Conservation (phyloP, 257 asterid species). For the Paulownia fortunei region DNA sequence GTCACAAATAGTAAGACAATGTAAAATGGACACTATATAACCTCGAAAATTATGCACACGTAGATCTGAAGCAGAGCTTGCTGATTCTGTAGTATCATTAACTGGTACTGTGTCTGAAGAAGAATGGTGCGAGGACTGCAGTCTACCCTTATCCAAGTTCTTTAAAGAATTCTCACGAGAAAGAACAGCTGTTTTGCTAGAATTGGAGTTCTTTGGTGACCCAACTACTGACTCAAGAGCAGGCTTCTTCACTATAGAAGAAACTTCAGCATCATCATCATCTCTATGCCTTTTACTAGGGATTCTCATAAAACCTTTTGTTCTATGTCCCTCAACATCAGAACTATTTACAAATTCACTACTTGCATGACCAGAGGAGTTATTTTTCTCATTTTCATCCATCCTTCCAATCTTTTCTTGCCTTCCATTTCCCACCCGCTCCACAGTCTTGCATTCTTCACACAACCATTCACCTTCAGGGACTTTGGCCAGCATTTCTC, state of each 20-base stretch:
- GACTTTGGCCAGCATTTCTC: conserved; percentile 63
- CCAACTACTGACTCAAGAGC: conserved; percentile 56
- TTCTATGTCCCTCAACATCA: conserved; percentile 50
- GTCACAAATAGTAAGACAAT: conserved; percentile 20
- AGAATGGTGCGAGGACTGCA: conserved; percentile 49
- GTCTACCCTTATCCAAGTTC: conserved; percentile 61
- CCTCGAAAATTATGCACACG: conserved; percentile 58
- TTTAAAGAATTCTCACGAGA: conserved; percentile 67
- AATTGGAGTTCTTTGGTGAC: conserved; percentile 51
- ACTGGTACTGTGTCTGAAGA: conserved; percentile 43
- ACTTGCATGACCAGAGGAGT: conserved; percentile 59
- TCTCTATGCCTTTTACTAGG: conserved; percentile 69
- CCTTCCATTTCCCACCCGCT: conserved; percentile 48
- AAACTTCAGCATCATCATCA: conserved; percentile 75
- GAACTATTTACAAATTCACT: conserved; percentile 48
- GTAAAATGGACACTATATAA: conserved; percentile 28
- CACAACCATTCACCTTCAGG: conserved; percentile 94
- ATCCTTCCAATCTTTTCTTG: conserved; percentile 49
- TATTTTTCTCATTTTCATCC: conserved; percentile 56
- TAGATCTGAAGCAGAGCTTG: conserved; percentile 53
- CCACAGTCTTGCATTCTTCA: conserved; percentile 80
- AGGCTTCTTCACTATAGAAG: conserved; percentile 65
- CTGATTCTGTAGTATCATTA: conserved; percentile 52
- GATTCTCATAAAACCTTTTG: conserved; percentile 48
- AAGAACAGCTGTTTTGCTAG: conserved; percentile 51